Evolutionary conservation across 768 basidiomycete species (phyloP).

Genomic region (Epithele typhae): DNA sequence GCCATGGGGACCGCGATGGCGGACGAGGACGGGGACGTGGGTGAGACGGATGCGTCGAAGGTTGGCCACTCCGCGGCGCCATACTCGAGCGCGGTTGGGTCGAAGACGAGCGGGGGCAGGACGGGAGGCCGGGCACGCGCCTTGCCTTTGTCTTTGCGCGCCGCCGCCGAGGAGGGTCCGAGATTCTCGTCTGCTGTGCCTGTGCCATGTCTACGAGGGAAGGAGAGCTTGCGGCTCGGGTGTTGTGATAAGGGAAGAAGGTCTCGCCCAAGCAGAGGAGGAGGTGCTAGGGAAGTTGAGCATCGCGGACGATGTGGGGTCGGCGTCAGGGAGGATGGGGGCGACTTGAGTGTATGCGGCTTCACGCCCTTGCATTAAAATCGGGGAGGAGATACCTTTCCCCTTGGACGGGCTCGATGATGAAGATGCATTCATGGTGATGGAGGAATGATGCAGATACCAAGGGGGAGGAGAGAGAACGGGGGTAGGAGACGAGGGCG

Average conservation of each 20-base stretch:
- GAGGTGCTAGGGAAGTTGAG: too few species aligned
- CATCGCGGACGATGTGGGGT: conserved; percentile 6
- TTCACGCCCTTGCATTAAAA: conserved; percentile 38
- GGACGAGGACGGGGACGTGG: background rate
- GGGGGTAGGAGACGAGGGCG: conserved; percentile 5
- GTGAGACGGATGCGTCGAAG: conserved; percentile 13
- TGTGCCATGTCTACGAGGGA: conserved; percentile 1
- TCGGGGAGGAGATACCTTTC: conserved; percentile 49
- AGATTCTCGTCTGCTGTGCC: conserved; percentile 3
- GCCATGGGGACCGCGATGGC: too few species aligned
- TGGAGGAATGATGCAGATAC: conserved; percentile 5
- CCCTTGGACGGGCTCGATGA: conserved; percentile 39
- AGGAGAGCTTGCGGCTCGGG: background rate
- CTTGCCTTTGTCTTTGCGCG: conserved; percentile 59
- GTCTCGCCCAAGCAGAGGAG: conserved; percentile 2
- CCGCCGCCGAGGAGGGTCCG: conserved; percentile 7
- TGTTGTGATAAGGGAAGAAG: background rate
- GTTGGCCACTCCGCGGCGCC: conserved; percentile 20
- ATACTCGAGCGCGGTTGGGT: conserved; percentile 48
- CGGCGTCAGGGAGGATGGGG: conserved; percentile 1
- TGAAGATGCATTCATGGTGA: background rate
- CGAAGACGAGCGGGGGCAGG: conserved; percentile 63
- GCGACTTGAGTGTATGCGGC: conserved; percentile 1
- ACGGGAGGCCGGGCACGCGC: conserved; percentile 48
- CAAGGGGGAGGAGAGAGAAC: conserved; percentile 1